Conservation (phyloP, 192 early-diverging fungal species). For the Haplosporangium gracile region DNA sequence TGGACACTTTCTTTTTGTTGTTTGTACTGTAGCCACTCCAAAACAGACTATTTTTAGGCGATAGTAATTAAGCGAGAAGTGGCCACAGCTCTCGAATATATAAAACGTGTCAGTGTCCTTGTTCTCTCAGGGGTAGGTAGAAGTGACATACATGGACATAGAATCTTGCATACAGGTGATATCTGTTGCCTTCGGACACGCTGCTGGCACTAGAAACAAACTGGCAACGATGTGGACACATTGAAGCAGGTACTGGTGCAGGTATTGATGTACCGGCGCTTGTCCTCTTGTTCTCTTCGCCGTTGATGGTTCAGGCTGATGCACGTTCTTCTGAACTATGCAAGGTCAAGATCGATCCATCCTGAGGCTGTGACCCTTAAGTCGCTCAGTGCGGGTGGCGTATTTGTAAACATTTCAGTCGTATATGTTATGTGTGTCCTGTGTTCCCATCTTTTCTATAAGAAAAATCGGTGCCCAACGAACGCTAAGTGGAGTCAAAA, state of each 20-base stretch:
- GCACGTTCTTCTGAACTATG: too few species aligned
- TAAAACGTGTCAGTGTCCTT: not conserved
- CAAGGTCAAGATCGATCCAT: too few species aligned
- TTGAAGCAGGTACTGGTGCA: too few species aligned
- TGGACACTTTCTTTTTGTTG: not conserved
- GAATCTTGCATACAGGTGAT: not conserved
- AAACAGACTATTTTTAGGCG: not conserved
- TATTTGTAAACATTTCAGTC: not conserved
- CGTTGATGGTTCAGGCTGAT: too few species aligned
- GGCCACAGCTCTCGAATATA: not conserved
- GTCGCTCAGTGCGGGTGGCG: not conserved
- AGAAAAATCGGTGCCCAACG: not conserved
- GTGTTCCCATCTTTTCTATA: not conserved
- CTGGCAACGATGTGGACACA: too few species aligned
- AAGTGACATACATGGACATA: not conserved
- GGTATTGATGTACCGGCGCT: too few species aligned
- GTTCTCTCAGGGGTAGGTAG: not conserved
- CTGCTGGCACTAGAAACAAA: too few species aligned
- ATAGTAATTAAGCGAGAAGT: not conserved
- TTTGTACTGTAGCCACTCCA: not conserved
- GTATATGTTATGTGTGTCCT: not conserved
- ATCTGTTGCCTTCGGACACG: too few species aligned
- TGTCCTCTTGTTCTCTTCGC: too few species aligned
- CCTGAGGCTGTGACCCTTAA: too few species aligned
- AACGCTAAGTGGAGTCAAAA: not conserved